Evolutionary conservation across 1,284 basidiomycete genomes (phyloP).

Genomic region (Moniliella sp.): DNA sequence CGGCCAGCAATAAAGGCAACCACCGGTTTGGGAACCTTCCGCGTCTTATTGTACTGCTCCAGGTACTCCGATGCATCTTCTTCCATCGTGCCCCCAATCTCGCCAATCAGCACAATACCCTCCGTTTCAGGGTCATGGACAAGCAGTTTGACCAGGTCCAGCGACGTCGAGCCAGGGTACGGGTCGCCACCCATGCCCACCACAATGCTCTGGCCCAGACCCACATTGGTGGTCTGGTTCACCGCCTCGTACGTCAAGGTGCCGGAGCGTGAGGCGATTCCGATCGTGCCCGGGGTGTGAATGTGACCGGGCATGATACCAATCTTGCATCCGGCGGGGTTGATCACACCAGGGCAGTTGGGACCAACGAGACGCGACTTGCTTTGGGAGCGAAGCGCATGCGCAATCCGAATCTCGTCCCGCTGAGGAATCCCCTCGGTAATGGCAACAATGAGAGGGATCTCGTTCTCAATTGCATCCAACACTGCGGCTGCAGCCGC

Average conservation of each 20-base stretch:
- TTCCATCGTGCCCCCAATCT: conserved; percentile 97
- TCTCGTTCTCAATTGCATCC: conserved; percentile 31
- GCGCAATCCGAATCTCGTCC: conserved; percentile 45
- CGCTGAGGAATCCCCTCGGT: conserved; percentile 32
- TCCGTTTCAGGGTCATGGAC: conserved; percentile 52
- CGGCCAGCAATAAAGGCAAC: conserved; percentile 87
- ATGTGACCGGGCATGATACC: conserved; percentile 98
- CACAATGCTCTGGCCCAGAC: conserved; percentile 85
- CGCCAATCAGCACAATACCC: conserved; percentile 92
- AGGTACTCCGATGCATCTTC: conserved; percentile 95
- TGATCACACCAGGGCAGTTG: conserved; percentile 96
- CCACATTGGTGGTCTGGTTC: conserved; percentile 74
- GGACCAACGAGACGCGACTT: conserved; percentile 65
- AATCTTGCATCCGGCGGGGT: conserved; percentile 89
- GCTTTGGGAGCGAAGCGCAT: conserved; percentile 77
- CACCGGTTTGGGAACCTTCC: conserved; percentile 81
- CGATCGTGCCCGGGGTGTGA: conserved; percentile 62
- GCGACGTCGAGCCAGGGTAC: conserved; percentile 84
- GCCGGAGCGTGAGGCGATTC: conserved; percentile 48
- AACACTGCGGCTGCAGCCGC: conserved; percentile 32
- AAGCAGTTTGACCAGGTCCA: conserved; percentile 90
- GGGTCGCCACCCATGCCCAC: conserved; percentile 97
- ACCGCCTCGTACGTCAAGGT: conserved; percentile 32
- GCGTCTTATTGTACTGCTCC: conserved; percentile 76
- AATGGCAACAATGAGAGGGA: conserved; percentile 29